Percentiles rank a stretch among this genome's conserved stretches.
phyloP scores from a whole-genome alignment of 1,284 basidiomycete species.

The Amylostereum chailletii region DNA sequence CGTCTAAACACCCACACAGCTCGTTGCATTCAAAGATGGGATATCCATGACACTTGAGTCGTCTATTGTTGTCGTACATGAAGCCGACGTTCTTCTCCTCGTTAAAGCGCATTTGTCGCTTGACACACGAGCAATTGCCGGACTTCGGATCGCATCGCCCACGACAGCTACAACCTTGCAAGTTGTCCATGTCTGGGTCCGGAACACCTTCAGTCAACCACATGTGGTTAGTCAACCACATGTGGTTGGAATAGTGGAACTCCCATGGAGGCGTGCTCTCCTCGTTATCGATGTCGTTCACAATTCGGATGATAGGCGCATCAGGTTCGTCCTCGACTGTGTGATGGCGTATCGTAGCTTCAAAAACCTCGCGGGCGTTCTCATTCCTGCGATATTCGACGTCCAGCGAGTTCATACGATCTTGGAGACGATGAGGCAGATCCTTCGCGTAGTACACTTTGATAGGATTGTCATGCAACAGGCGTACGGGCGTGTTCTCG shows the following conservation, averaged over 20 bases:
- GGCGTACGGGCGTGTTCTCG: constrained; percentile 7
- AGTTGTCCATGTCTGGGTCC: constrained; percentile 45
- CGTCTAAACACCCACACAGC: constrained; percentile 70
- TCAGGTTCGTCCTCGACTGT: constrained; percentile 46
- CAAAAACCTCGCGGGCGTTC: constrained; percentile 22
- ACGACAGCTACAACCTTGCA: constrained; percentile 65
- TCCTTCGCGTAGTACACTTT: constrained; percentile 17
- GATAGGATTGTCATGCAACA: constrained; percentile 11
- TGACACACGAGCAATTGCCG: constrained; percentile 60
- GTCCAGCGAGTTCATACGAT: constrained; percentile 20
- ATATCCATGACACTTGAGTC: constrained; percentile 38
- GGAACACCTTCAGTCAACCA: constrained; percentile 64
- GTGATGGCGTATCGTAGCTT: constrained; percentile 22
- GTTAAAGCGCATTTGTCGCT: constrained; percentile 41
- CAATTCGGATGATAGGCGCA: constrained; percentile 56
- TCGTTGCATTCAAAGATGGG: constrained; percentile 87
- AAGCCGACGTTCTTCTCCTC: constrained; percentile 39
- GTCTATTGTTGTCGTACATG: constrained; percentile 53
- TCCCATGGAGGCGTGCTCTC: constrained; percentile 60
- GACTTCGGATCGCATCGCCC: constrained; percentile 67
- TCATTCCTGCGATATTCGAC: constrained; percentile 14
- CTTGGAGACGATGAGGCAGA: constrained; percentile 23
- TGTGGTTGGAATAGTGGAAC: constrained; percentile 66
- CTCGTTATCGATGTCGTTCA: constrained; percentile 58
- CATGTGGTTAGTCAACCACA: constrained; percentile 30